Evolutionary conservation across 2,329 filamentous ascomycete species (phyloP), one percentile per base, ranked within the genome.

Genomic region (Phoma sp.): DNA sequence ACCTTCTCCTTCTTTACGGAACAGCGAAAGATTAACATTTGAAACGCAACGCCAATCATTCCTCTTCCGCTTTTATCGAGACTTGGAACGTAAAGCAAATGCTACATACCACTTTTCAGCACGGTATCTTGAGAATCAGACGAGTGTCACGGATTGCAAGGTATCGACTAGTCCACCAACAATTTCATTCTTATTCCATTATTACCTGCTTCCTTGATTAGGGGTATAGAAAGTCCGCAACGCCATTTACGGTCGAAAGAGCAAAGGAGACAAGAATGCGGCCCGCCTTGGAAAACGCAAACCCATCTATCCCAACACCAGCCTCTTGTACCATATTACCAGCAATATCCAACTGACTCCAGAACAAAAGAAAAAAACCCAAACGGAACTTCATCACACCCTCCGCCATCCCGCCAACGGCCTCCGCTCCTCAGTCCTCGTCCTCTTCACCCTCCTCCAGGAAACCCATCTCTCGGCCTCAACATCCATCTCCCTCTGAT

Each of bases 11-110:
- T 65, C 66, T 71, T 68, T 69, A 72, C 63, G 58, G 67, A 63
- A 61, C 61, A 68, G 74, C 75, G 74, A 74, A 63, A 77, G 65
- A 77, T 56, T 33, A 64, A 55, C 19, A 10, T 24, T 8, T 41
- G n/a, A 40, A 74, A 43, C 31, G 71, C 72, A 66, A 52, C 68
- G 64, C 71, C 74, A 76, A 76, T 72, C 65, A 75, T 68, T 73
- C 70, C 70, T 67, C 59, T 63, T 70, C 64, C 69, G 59, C 55
- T 57, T 47, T 46, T 55, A 55, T 55, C 52, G 52, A 55, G 52
- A 55, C 29, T 17, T 46, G 46, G 52, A 51, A 55, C 37, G 52
- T 43, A 51, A 41, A 46, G 52, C 52, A 55, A 33, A 32, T 46
- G 46, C 47, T 43, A 51, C 40, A 55, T 9, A 24, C 31, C n/a